Evolutionary conservation across 129 eudicot species (phyloP).

Genomic region (sunflower (Helianthus annuus)): HanXRQr2.0-SUNRISE NC_035439.2:91058285-91058784

Average conservation of each 20-base stretch:
- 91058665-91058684: constrained; percentile 90
- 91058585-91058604: constrained; percentile 98
- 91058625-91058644: constrained; percentile 82
- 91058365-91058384: too few species aligned
- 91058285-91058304: too few species aligned
- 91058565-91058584: constrained; percentile 85
- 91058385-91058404: too few species aligned
- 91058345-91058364: too few species aligned
- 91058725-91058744: not conserved
- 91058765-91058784: not conserved
- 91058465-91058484: not conserved
- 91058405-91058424: too few species aligned
- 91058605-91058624: constrained; percentile 88
- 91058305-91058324: too few species aligned
- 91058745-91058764: not conserved
- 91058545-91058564: constrained; percentile 93
- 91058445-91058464: too few species aligned
- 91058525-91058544: constrained; percentile 59
- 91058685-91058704: constrained; percentile 88
- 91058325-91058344: too few species aligned
- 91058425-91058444: too few species aligned
- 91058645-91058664: constrained; percentile 90
- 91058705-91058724: constrained; percentile 84
- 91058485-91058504: not conserved
- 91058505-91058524: not conserved